phyloP scores from a whole-genome alignment of 1,284 basidiomycete species.

The Sanghuangporus weigelae region DNA sequence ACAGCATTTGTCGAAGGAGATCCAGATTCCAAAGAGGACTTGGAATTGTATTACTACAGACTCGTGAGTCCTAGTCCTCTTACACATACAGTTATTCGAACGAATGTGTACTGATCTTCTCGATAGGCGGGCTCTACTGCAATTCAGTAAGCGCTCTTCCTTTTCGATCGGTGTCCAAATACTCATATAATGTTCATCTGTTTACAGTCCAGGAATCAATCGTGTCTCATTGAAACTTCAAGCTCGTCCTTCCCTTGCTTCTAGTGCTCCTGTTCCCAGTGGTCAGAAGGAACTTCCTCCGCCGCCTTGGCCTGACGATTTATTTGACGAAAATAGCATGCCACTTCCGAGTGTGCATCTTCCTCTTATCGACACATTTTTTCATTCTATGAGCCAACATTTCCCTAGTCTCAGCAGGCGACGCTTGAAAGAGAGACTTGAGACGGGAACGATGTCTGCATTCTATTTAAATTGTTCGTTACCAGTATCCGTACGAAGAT shows the following conservation, averaged over 20 bases:
- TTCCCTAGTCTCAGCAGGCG: constrained; percentile 32
- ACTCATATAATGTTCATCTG: constrained; percentile 20
- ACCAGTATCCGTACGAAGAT: constrained; percentile 25
- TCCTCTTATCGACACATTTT: constrained; percentile 33
- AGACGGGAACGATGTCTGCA: constrained; percentile 35
- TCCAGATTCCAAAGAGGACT: constrained; percentile 24
- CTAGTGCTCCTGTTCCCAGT: constrained; percentile 22
- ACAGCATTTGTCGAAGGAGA: constrained; percentile 36
- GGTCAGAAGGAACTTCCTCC: constrained; percentile 19
- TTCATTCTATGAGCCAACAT: constrained; percentile 31
- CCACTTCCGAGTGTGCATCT: constrained; percentile 30
- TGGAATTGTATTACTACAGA: constrained; percentile 37
- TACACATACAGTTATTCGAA: neutral
- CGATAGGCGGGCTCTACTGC: constrained; percentile 31
- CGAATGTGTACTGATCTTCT: neutral
- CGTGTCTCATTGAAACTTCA: constrained; percentile 36
- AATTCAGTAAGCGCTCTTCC: constrained; percentile 18
- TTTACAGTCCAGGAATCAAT: constrained; percentile 34
- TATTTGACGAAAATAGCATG: constrained; percentile 31
- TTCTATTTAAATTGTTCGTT: constrained; percentile 30
- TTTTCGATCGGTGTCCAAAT: neutral
- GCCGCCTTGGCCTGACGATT: constrained; percentile 21
- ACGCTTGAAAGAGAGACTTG: constrained; percentile 32
- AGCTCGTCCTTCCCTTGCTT: constrained; percentile 16
- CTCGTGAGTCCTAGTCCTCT: constrained; percentile 25